A percentile compares a stretch with the other conserved stretches of the same genome.
These are phyloP conservation scores for Colletotrichum magnum DNA, from an alignment of 2,329 filamentous ascomycete genomes.

Conservation along the genomic window DNA sequence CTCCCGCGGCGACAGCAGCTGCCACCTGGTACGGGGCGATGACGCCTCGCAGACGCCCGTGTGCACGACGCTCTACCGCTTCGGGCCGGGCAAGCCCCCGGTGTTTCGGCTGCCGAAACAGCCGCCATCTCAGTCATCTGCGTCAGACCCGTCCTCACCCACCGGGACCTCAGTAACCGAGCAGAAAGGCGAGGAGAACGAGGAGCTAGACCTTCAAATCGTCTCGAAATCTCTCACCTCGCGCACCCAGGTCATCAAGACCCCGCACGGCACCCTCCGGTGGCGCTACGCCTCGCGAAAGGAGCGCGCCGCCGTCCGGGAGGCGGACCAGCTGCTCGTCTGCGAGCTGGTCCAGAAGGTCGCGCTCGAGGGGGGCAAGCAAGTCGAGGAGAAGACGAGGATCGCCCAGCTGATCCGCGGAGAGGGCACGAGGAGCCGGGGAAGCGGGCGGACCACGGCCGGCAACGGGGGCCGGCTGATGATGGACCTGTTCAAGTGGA, in stretches of 20 bases:
- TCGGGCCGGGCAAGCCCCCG: slow-evolving; percentile 67
- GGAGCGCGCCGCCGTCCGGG: slow-evolving; percentile 59
- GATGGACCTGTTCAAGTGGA: slow-evolving; percentile 57
- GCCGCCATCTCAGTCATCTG: no score
- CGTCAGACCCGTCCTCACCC: slow-evolving; percentile 40
- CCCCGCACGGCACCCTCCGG: slow-evolving; percentile 64
- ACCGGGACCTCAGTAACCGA: slow-evolving; percentile 40
- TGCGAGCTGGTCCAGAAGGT: slow-evolving; percentile 62
- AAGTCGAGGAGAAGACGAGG: slow-evolving; percentile 41
- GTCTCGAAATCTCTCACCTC: slow-evolving; percentile 58
- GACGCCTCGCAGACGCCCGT: slow-evolving; percentile 50
- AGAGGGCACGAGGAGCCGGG: slow-evolving; percentile 54
- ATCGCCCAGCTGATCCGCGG: slow-evolving; percentile 62
- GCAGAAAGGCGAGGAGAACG: slow-evolving; percentile 47
- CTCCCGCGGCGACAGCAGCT: slow-evolving; percentile 60
- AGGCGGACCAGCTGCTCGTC: slow-evolving; percentile 61
- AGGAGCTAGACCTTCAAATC: slow-evolving; percentile 44
- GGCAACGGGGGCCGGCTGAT: slow-evolving; percentile 66
- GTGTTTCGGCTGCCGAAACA: slow-evolving; percentile 52
- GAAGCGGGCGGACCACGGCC: slow-evolving; percentile 54
- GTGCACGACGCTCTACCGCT: slow-evolving; percentile 69
- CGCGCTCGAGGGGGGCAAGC: slow-evolving; percentile 40
- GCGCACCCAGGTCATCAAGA: slow-evolving; percentile 61
- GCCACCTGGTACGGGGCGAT: slow-evolving; percentile 62
- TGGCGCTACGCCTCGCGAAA: slow-evolving; percentile 68